Evolutionary conservation across 1,284 basidiomycete genomes (phyloP).

Genomic region (Puccinia novopanici): DNA sequence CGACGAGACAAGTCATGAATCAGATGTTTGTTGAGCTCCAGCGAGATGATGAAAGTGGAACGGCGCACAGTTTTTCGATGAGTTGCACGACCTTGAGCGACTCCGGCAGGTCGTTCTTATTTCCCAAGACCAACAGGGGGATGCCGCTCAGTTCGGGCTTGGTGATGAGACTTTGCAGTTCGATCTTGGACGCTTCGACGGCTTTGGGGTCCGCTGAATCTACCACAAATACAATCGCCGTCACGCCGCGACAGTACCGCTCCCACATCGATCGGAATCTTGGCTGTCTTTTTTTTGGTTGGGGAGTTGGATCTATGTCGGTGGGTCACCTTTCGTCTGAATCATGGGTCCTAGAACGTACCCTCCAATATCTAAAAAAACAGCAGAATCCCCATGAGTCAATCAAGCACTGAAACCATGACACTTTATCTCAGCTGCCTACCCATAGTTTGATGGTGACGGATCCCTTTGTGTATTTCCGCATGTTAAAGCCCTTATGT

Average conservation of each 20-base stretch:
- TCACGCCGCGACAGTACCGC: slow-evolving; percentile 88
- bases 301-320: neutral
- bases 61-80: slow-evolving; percentile 73
- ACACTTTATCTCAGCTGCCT: too few relatives aligned
- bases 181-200: slow-evolving; percentile 82
- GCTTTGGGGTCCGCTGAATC: slow-evolving; percentile 80
- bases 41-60: neutral
- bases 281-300: slow-evolving; percentile 73
- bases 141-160: slow-evolving; percentile 75
- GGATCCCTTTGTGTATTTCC: slow-evolving; percentile 56
- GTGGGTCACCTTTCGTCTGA: too few relatives aligned
- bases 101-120: slow-evolving; percentile 86
- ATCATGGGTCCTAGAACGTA: too few relatives aligned
- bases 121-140: slow-evolving; percentile 87
- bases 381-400: too few relatives aligned
- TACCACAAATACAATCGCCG: slow-evolving; percentile 91
- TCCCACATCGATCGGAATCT: slow-evolving; percentile 87
- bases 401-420: too few relatives aligned
- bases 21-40: neutral
- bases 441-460: slow-evolving; percentile 57
- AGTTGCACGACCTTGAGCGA: slow-evolving; percentile 82
- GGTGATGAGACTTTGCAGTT: slow-evolving; percentile 80
- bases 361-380: slow-evolving; percentile 52
- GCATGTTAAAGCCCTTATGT: slow-evolving; percentile 55
- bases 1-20: neutral